These are phyloP conservation scores for Symmetrospora coprosmae DNA, from an alignment of 768 basidiomycete genomes.

Conservation along the genomic window DNA sequence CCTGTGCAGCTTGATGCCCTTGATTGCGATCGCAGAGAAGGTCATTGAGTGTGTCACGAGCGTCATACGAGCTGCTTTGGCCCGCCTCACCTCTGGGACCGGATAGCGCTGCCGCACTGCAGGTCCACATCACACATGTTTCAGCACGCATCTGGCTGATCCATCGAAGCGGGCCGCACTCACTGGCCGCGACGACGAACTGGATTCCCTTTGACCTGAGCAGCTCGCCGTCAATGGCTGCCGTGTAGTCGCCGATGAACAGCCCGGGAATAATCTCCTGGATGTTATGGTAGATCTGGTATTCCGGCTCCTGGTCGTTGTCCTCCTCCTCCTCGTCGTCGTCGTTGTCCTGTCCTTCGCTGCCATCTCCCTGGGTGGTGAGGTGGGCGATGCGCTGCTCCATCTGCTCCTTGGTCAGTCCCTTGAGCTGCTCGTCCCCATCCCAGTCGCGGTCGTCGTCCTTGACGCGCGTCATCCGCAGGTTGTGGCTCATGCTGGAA, in stretches of 20 bases:
- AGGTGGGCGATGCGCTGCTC: neutral
- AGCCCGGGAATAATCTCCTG: slow-evolving; percentile 19
- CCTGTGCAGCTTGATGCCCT: slow-evolving; percentile 26
- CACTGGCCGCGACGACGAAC: slow-evolving; percentile 28
- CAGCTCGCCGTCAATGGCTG: slow-evolving; percentile 8
- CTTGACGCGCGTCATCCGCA: too few relatives aligned
- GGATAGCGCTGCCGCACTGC: slow-evolving; percentile 32
- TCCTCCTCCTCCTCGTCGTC: neutral
- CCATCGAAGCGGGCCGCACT: neutral
- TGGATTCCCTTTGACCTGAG: slow-evolving; percentile 23
- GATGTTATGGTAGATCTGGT: slow-evolving; percentile 20
- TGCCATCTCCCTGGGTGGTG: neutral
- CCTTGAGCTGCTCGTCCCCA: too few relatives aligned
- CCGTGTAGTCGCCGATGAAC: slow-evolving; percentile 19
- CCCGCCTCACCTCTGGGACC: slow-evolving; percentile 21
- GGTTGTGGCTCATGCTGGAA: too few relatives aligned
- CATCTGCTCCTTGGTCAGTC: too few relatives aligned
- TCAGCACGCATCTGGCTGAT: neutral
- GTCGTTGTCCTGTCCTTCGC: neutral
- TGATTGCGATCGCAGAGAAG: neutral
- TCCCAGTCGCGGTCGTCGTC: neutral
- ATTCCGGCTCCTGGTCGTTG: neutral
- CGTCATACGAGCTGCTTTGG: too few relatives aligned
- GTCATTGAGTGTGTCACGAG: too few relatives aligned
- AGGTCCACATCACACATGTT: too few relatives aligned